Evolutionary conservation across 192 early-diverging fungal genomes (phyloP).

Genomic region (Pilobolus umbonatus): DNA sequence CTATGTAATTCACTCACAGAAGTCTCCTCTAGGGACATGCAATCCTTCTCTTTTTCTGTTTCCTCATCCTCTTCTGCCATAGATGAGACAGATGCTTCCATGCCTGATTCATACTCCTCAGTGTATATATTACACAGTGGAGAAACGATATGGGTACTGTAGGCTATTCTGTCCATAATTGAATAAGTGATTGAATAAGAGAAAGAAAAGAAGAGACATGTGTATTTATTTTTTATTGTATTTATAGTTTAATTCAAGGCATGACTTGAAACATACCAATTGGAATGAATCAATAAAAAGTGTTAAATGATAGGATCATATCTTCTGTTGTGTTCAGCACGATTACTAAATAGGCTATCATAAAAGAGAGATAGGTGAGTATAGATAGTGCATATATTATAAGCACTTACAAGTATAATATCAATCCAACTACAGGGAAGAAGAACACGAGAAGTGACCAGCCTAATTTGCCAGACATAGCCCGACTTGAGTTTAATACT

Average conservation of each 20-base stretch:
- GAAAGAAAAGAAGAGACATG: too few relatives aligned
- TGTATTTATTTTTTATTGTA: too few relatives aligned
- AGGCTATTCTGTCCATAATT: too few relatives aligned
- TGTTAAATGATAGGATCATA: background rate
- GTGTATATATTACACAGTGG: background rate
- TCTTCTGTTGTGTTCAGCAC: background rate
- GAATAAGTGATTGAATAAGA: too few relatives aligned
- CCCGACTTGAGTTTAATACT: slow-evolving; percentile 44
- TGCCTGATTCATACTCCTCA: background rate
- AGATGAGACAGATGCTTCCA: slow-evolving; percentile 9
- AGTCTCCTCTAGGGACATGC: background rate
- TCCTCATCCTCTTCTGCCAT: slow-evolving; percentile 12
- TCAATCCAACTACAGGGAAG: slow-evolving; percentile 54
- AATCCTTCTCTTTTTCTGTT: background rate
- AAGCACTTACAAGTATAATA: slow-evolving; percentile 58
- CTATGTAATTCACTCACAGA: background rate
- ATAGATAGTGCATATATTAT: background rate
- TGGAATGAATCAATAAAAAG: background rate
- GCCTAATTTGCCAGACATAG: slow-evolving; percentile 42
- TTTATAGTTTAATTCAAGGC: too few relatives aligned
- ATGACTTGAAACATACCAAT: too few relatives aligned
- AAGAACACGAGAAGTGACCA: slow-evolving; percentile 57
- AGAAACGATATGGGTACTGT: too few relatives aligned
- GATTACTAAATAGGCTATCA: background rate
- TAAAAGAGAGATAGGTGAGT: background rate